Base-by-base conservation (phyloP, 2,329 filamentous ascomycete genomes). In the Penicillium crustosum region DNA sequence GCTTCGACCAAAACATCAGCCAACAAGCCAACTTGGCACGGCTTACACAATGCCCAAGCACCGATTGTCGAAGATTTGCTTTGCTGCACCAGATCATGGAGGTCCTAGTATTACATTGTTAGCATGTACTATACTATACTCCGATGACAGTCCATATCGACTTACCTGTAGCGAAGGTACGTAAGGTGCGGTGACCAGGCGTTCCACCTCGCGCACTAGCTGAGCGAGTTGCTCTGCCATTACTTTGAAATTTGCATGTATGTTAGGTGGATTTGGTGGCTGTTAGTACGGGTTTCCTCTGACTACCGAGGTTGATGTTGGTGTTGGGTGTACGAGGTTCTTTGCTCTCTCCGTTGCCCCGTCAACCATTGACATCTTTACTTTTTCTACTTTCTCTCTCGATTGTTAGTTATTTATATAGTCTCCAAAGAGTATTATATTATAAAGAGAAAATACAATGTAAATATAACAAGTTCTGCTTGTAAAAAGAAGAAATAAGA, bases 81-180 rank as follows among this genome's bases (percentile, higher is more conserved):
- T 41, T 64, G 59, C 41, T 68, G 58, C 1, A 69, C 59, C 23
- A 75, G 49, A 10, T 61, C 59, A 57, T 73, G 61, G 4, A 77
- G 63, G 33, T 70, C 67, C 73, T 77, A 61, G 8, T 15, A n/a
- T 36, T 17, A 27, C 17, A 21, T 39, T 15, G 31, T 55, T 27
- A 58, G 63, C 44, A 63, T 50, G 38, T 52, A 35, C 45, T n/a
- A 63, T 50, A 38, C n/a, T 52, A 35, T 62, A 48, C 15, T 17
- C 39, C 25, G 23, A 52, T 23, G 44, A 41, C 48, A 39, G 53
- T 41, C 49, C 33, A 13, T 29, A 42, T 10, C 29, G 27, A 61
- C 73, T 66, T 70, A 83, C 81, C 67, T 79, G 77, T 43, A 83
- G 70, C 29, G 77, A 79, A 17, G 80, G 77, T n/a, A 78, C 76